Evolutionary conservation across 371 early-diverging fungal species (phyloP), one percentile per base, ranked within the genome.

Genomic region (Sporodiniella umbellata): DNA sequence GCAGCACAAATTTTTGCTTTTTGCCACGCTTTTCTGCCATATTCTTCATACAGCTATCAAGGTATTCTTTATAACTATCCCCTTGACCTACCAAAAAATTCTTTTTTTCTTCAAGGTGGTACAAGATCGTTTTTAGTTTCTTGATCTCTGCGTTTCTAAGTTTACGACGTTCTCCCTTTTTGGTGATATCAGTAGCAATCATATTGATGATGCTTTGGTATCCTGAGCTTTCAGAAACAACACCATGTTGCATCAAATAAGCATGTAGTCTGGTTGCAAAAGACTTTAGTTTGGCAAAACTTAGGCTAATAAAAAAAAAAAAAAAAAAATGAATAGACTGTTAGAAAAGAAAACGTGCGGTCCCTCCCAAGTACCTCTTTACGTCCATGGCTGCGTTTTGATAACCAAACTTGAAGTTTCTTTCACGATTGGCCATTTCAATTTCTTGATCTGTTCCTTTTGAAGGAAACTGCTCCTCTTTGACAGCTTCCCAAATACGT

Each of bases 161-260:
- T 33, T 83, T 69, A 17, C 96, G 83, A 12, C 95, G 86, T 22
- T 87, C 82, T 52, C 93, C 91, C 70, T 96, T 97, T 55, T 90
- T 94, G 22, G 94, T 84, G 64, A 99, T 93, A 58, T 96, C 96
- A 37, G 78, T 75, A 0, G 93, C 97, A 58, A 98, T 94, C 51
- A 89, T 78, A 53, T 92, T 94, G 43, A 98, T 79, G 73, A 97
- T 85, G 28, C 86, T 89, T 68, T 96, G 96, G 65, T 93, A 95
- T 10, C 58, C 64, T 7, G 54, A 55, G 8, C 59, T 62, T 1
- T 61, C 53, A 0, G 73, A 53, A 15, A 75, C 63, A 11, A 62
- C 62, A 12, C 63, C 38, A 66, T 72, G 47, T 43, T 57, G 45
- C 48, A 58, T 45, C 71, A 81, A 38, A 61, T 77, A 55, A 8